Percentiles rank a stretch among this genome's conserved stretches.
Conservation (phyloP, 345 rosid species). For the Brassica carinata region DNA sequence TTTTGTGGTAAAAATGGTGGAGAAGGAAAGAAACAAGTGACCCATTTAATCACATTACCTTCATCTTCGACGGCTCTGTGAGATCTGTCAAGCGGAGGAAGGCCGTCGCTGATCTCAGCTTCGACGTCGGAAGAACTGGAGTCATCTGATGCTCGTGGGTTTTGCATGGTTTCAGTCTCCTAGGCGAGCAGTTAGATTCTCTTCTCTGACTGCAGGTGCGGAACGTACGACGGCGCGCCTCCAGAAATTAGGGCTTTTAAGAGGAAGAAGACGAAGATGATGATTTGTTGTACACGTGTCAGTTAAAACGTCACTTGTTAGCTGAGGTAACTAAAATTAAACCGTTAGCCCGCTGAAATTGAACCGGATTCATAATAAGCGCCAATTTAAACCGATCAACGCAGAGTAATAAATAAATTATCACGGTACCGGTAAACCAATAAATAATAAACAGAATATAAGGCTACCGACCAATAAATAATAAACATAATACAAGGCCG, state of each 20-base stretch:
- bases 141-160: conserved; percentile 49
- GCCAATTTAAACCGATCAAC: no score
- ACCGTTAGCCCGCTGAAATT: no score
- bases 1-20: background rate
- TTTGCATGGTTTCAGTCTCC: conserved; percentile 8
- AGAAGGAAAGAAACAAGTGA: background rate
- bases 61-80: conserved; percentile 40
- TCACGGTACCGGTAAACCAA: no score
- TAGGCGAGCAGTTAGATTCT: background rate
- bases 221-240: conserved; percentile 19
- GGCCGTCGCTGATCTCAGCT: conserved; percentile 35
- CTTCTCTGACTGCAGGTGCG: background rate
- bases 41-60: conserved; percentile 40
- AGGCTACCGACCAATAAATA: no score
- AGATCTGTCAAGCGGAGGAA: conserved; percentile 33
- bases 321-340: background rate
- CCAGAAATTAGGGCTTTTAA: conserved; percentile 17
- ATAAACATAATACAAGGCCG: no score
- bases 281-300: conserved; percentile 28
- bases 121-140: conserved; percentile 58
- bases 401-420: no score
- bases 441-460: no score
- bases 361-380: no score
- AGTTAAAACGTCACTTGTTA: background rate
- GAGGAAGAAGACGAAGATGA: conserved; percentile 12